Percentiles rank a stretch among this genome's conserved stretches.
These are phyloP conservation scores for Candida freyschussii DNA, from an alignment of 1,139 yeast species.

Conservation along the genomic window DNA sequence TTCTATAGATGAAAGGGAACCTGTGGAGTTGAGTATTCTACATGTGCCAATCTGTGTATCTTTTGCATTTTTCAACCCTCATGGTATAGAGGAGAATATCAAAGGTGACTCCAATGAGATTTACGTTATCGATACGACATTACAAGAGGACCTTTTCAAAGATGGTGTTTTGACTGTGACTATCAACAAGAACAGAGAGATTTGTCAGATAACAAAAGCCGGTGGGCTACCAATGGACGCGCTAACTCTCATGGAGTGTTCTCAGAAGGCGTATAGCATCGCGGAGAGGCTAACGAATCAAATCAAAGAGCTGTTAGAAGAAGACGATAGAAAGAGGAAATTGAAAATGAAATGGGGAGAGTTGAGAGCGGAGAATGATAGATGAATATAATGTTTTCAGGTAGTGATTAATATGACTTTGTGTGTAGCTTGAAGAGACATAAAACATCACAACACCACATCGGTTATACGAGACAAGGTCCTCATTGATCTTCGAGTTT, in stretches of 20 bases:
- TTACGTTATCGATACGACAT: conserved; percentile 69
- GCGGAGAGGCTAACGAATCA: conserved; percentile 63
- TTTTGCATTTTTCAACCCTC: conserved; percentile 74
- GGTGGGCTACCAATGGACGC: conserved; percentile 91
- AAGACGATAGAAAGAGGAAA: conserved; percentile 41
- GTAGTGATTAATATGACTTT: too few species aligned
- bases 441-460: too few species aligned
- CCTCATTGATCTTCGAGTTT: too few species aligned
- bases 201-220: conserved; percentile 83
- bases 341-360: conserved; percentile 24
- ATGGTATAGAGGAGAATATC: conserved; percentile 57
- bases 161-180: conserved; percentile 83
- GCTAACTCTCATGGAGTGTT: conserved; percentile 59
- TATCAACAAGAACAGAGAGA: conserved; percentile 80
- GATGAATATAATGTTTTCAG: conserved; percentile 16
- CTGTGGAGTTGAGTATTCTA: conserved; percentile 77
- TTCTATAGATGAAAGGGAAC: conserved; percentile 72
- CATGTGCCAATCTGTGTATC: conserved; percentile 93
- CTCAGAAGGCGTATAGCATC: conserved; percentile 57
- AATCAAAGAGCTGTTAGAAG: conserved; percentile 46
- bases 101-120: conserved; percentile 64
- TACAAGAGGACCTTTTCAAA: conserved; percentile 70
- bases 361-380: conserved; percentile 22
- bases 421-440: too few species aligned
- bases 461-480: too few species aligned